Evolutionary conservation across 441 rosid species (phyloP).

Genomic region (Aleurites moluccanus): DNA sequence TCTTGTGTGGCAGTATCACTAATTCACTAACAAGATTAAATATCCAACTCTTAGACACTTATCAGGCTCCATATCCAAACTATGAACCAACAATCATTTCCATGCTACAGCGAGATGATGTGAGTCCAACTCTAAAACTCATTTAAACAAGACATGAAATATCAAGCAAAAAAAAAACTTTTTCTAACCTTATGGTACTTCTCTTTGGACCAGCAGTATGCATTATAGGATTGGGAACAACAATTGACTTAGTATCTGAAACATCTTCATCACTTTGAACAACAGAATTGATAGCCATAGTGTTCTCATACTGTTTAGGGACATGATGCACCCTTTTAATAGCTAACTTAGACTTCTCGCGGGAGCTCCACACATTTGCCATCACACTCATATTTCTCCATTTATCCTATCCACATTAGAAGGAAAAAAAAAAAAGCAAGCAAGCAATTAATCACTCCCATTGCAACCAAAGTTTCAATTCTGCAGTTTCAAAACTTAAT

Average conservation of each 20-base stretch:
- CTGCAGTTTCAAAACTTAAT: neutral
- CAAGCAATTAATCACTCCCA: constrained; percentile 17
- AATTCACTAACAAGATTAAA: neutral
- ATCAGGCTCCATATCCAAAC: neutral
- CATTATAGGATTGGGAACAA: constrained; percentile 39
- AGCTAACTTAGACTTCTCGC: constrained; percentile 73
- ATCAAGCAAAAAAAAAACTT: constrained; percentile 10
- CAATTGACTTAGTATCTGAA: constrained; percentile 52
- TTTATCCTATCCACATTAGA: constrained; percentile 59
- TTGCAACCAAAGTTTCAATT: neutral
- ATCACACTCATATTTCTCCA: constrained; percentile 99
- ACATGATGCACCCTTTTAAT: constrained; percentile 54
- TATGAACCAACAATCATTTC: neutral
- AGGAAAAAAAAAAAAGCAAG: neutral
- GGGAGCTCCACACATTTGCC: constrained; percentile 90
- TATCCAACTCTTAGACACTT: neutral
- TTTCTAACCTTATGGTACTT: constrained; percentile 67
- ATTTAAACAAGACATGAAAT: neutral
- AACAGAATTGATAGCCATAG: constrained; percentile 31
- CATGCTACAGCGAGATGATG: neutral
- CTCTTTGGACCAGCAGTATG: constrained; percentile 57
- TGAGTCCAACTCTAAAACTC: neutral
- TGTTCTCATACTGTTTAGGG: constrained; percentile 57
- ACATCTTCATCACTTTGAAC: constrained; percentile 70
- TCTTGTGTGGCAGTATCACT: neutral